These are phyloP conservation scores for Scheffersomyces quercinus DNA, from an alignment of 1,139 yeast genomes.

Conservation along the genomic window DNA sequence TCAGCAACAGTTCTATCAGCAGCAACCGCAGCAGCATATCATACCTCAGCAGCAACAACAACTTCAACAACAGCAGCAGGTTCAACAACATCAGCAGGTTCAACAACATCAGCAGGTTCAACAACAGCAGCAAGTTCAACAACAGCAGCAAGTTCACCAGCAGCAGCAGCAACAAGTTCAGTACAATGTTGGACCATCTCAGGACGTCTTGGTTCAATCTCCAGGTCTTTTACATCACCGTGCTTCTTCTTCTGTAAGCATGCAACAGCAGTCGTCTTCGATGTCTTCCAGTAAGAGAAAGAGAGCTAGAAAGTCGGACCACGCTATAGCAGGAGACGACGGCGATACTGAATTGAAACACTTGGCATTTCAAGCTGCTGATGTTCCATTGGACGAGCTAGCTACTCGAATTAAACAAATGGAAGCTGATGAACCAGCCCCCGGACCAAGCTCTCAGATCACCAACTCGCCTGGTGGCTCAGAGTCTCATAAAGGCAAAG, in stretches of 20 bases:
- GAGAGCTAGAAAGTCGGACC: conserved; percentile 34
- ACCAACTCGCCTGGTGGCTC: background rate
- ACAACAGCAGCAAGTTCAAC: conserved; percentile 6
- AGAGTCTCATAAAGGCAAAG: conserved; percentile 9
- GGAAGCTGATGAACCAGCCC: conserved; percentile 34
- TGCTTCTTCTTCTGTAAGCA: background rate
- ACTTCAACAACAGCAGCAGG: conserved; percentile 8
- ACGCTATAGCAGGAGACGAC: conserved; percentile 41
- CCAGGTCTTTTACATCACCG: background rate
- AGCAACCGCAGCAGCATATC: conserved; percentile 10
- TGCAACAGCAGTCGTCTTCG: background rate
- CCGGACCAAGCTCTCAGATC: conserved; percentile 7
- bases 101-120: conserved; percentile 2
- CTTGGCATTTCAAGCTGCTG: conserved; percentile 45
- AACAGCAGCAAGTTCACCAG: conserved; percentile 7
- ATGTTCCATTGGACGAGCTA: conserved; percentile 49
- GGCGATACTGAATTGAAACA: conserved; percentile 50
- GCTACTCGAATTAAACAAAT: conserved; percentile 50
- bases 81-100: background rate
- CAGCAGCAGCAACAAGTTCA: conserved; percentile 9
- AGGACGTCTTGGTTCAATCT: background rate
- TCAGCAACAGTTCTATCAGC: conserved; percentile 8
- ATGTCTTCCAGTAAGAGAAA: conserved; percentile 15
- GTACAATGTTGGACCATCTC: too few species aligned
- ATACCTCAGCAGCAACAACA: conserved; percentile 8